phyloP scores from a whole-genome alignment of 345 rosid species.

The Melaleuca alternifolia region DNA sequence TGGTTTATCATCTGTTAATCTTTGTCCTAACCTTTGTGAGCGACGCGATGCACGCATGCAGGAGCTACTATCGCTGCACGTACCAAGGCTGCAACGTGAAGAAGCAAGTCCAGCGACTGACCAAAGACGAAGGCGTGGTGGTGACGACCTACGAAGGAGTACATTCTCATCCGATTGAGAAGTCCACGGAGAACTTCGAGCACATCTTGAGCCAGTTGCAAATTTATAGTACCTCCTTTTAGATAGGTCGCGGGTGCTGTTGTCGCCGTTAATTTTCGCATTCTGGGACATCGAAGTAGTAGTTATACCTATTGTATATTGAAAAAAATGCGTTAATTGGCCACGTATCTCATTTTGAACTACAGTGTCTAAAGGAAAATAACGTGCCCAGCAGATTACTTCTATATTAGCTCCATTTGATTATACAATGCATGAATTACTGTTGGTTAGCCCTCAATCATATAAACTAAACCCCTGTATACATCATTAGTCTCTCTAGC shows the following conservation, averaged over 20 bases:
- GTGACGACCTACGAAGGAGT: constrained; percentile 90
- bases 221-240: constrained; percentile 38
- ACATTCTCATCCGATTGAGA: constrained; percentile 74
- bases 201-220: constrained; percentile 86
- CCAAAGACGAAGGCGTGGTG: constrained; percentile 77
- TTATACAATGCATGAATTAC: background rate
- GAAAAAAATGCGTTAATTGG: background rate
- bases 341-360: background rate
- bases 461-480: background rate
- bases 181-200: constrained; percentile 73
- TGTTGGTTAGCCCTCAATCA: background rate
- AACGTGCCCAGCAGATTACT: background rate
- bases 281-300: background rate
- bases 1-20: background rate
- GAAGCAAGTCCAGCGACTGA: constrained; percentile 87
- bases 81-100: constrained; percentile 83
- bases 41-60: constrained; percentile 3
- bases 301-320: background rate
- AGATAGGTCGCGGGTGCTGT: background rate
- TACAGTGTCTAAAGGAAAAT: background rate
- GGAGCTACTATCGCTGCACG: constrained; percentile 95
- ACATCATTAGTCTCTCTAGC: background rate
- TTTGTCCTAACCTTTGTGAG: background rate
- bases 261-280: background rate
- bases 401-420: background rate